phyloP scores from a whole-genome alignment of 345 rosid genomes.

The Ceriops zippeliana region DNA sequence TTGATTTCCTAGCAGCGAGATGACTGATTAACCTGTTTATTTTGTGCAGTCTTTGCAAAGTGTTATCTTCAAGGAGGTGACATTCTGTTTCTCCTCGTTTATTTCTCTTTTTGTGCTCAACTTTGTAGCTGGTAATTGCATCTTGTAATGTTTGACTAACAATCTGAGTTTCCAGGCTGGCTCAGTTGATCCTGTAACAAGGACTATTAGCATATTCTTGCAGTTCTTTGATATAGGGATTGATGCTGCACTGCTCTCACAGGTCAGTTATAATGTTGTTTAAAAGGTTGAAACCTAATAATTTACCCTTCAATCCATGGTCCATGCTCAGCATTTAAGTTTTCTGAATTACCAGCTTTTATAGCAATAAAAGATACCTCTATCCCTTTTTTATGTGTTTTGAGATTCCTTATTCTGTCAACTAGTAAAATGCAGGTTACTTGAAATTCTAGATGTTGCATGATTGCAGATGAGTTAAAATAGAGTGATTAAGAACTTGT shows the following conservation, averaged over 20 bases:
- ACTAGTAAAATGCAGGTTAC: too few relatives aligned
- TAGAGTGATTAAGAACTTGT: not conserved
- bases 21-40: conserved; percentile 25
- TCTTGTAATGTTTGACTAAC: not conserved
- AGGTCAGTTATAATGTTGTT: conserved; percentile 43
- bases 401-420: too few relatives aligned
- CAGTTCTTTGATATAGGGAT: conserved; percentile 93
- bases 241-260: conserved; percentile 77
- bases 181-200: conserved; percentile 91
- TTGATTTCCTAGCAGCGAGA: conserved; percentile 2
- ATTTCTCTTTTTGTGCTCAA: not conserved
- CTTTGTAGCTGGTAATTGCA: not conserved
- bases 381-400: too few relatives aligned
- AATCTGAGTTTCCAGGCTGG: conserved; percentile 67
- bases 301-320: not conserved
- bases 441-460: too few relatives aligned
- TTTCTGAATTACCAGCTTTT: not conserved
- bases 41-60: conserved; percentile 90
- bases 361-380: too few relatives aligned
- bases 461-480: too few relatives aligned
- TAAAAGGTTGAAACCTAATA: not conserved
- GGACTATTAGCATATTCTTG: conserved; percentile 81
- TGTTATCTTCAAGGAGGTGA: conserved; percentile 95
- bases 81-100: conserved; percentile 6
- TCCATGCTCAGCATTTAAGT: not conserved